Evolutionary conservation across 1,284 basidiomycete genomes (phyloP), one percentile per base, ranked within the genome.

Genomic region (Phaffia rhodozyma): DNA sequence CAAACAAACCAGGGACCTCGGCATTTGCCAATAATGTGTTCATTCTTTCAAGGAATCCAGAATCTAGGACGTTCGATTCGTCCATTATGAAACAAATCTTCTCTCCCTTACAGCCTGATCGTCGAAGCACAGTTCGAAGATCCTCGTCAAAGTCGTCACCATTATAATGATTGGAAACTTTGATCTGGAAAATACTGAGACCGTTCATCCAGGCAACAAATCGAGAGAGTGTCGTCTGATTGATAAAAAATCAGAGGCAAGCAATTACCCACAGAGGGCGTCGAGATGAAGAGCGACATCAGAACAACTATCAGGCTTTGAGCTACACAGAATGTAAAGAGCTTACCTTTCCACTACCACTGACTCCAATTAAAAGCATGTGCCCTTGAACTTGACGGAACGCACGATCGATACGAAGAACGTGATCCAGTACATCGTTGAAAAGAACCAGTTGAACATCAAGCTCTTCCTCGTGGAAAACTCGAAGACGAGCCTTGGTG

Each of bases 51-150:
- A 99, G 79, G 81, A 98, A 97, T 63, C 96, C 96, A 5, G 96
- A 92, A 74, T 98, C 94, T 49, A 97, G 85, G 32, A 98, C 93
- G 72, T 99, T 98, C 1, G 91, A 96, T 75, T 99, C 96, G 75
- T 99, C 96, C 93, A 99, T 97, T 76, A 98, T 97, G 81, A 98
- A 99, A 74, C 92, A 97, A 51, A 99, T 88, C 78, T 97, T 97
- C 77, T 99, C 96, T 69, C 91, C 93, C 74, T 97, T 97, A 79
- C 92, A 96, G 6, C 96, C 97, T 0, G 94, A 82, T 32, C 96
- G 85, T 49, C 93, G 87, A 38, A 99, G 84, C 1, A 99, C 91
- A 0, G 85, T 88, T 34, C 96, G 85, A 55, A 99, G 80, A 73
- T 99, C 96, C 68, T 98, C 94, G 70, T 98, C 96, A 71, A 99